Evolutionary conservation across 2,329 filamentous ascomycete genomes (phyloP).

Genomic region (Dothistroma septosporum): DNA sequence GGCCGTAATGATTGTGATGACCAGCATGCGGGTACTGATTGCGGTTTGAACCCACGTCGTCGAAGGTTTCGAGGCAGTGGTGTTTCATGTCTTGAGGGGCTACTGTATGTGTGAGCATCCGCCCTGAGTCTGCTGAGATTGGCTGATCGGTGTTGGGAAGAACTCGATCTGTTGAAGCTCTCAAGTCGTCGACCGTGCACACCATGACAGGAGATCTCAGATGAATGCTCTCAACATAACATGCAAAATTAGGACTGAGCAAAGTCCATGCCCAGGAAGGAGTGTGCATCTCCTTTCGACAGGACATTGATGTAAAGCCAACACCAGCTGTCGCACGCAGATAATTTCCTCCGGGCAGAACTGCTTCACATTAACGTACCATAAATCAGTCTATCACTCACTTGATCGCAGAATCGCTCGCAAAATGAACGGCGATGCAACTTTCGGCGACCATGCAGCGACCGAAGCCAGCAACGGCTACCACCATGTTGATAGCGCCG

Average conservation of each 20-base stretch:
- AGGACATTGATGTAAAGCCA: neutral
- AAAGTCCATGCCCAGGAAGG: neutral
- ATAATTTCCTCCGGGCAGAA: no score
- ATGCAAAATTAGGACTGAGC: neutral
- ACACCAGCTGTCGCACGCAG: neutral
- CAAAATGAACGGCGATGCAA: neutral
- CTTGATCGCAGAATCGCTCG: no score
- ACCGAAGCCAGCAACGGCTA: neutral
- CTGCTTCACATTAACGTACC: no score
- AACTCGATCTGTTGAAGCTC: neutral
- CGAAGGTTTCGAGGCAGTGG: neutral
- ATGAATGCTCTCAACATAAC: neutral
- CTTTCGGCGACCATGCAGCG: neutral
- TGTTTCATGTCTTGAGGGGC: neutral
- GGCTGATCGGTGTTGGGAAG: neutral
- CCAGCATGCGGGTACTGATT: neutral
- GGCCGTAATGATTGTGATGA: neutral
- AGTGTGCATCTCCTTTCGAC: neutral
- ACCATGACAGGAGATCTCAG: neutral
- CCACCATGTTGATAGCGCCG: neutral
- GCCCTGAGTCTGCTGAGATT: neutral
- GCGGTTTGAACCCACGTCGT: neutral
- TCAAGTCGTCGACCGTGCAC: neutral
- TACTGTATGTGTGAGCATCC: neutral
- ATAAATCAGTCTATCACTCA: no score